Evolutionary conservation across 805 yeast species (phyloP), one percentile per base, ranked within the genome.

Genomic region (Jamesozyma piceae): DNA sequence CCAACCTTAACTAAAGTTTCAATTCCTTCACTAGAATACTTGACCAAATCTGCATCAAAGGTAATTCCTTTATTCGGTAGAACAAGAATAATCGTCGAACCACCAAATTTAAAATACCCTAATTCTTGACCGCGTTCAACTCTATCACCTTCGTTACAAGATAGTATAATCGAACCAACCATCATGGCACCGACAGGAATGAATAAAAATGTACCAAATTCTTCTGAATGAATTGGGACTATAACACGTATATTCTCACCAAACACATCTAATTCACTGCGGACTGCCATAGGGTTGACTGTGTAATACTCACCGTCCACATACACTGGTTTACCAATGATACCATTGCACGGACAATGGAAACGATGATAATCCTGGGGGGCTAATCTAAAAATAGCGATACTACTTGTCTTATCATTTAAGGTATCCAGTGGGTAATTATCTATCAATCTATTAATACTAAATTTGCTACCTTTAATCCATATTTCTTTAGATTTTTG

Each of bases 311-410:
- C 92, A 1, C 97, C 98, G 29, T 79, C 82, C 27, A 90, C 82
- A 50, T 69, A 72, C 37, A 69, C 69, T 14, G 90, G 80, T 44
- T 75, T 69, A 1, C 83, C 82, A 28, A 92, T 63, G 0, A 58
- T 57, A 2, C 97, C 97, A 45, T 73, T 74, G 2, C 92, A 89
- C 0, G 97, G 95, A 14, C 77, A 72, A 60, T 90, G 98, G 62
- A 90, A 89, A 36, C 98, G 68, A 58, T 90, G 98, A 57, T 90
- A 90, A 60, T 90, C 98, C 59, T 90, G 98, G 1, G 98, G 98
- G 0, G 98, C 97, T 35, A 90, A 66, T 44, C 98, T 66, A 61
- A 90, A 90, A 2, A 90, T 75, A 0, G 82, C 89, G 35, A 89
- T 62, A 3, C 88, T 67, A 34, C 87, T 82, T 14, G 67, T 61